Base-by-base conservation (phyloP, 1,284 basidiomycete species). In the Apiotrichum domesticum region DNA sequence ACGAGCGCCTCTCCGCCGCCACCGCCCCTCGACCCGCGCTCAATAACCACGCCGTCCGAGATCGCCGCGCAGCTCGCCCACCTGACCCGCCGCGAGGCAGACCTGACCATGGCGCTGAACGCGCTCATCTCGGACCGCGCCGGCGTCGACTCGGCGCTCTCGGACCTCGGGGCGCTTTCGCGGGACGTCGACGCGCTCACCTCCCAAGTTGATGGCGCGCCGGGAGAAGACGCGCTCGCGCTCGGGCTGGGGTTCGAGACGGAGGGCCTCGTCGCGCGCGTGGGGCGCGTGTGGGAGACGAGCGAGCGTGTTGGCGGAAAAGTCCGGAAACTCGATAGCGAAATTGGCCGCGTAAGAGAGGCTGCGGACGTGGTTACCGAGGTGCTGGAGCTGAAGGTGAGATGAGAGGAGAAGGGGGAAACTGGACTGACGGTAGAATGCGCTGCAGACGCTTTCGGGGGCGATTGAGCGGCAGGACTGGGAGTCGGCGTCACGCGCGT, bases 401-500 rank as follows among this genome's bases (percentile, higher is more conserved):
- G 75, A 51, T 37, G 43, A 44, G 6, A 3, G 46, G 14, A 37
- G 6, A 13, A 21, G 6, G 14, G 3, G 33, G 7, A 6, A 8
- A 21, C 21, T 21, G 21, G 21, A 10, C 6, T 29, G 14, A 29
- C 29, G 44, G 47, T 66, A 92, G 90, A 85, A 86, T 9, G 91
- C 93, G 0, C 79, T 98, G 32, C 78, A 83, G 35, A 84, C 85
- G 14, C 80, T 97, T 7, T 85, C 87, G 58, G 74, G 80, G 1
- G 83, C 90, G 5, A 93, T 98, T 41, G 87, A 90, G 41, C 81
- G 80, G 56, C 83, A 87, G 63, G 96, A 98, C 71, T 99, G 95
- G 94, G 95, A 98, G 72, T 85, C 88, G 13, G 95, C 95, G 1
- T 87, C 91, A 1, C 81, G 90, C 61, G 87, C 93, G 68, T 96